Evolutionary conservation across 1,139 yeast species (phyloP).

Genomic region (Protomyces inouyei): DNA sequence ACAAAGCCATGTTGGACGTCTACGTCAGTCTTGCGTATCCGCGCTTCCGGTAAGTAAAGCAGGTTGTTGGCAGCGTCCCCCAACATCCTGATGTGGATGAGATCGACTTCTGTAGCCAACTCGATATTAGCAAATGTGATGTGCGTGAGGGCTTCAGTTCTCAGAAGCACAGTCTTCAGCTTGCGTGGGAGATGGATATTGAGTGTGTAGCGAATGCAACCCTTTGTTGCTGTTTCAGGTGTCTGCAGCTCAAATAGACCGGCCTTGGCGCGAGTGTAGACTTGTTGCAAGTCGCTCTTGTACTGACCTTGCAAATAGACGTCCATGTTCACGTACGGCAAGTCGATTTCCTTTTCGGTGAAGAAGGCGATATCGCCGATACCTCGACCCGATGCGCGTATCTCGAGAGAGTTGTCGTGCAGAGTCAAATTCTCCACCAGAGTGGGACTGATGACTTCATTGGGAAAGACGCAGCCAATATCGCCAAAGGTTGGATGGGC

Average conservation of each 20-base stretch:
- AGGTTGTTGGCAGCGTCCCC: slow-evolving; percentile 6
- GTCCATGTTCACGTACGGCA: slow-evolving; percentile 17
- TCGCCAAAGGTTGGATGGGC: not conserved
- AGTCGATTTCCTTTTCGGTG: slow-evolving; percentile 8
- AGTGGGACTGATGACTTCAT: slow-evolving; percentile 6
- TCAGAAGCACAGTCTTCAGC: not conserved
- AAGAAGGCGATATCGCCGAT: slow-evolving; percentile 12
- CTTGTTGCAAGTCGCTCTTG: slow-evolving; percentile 5
- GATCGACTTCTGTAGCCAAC: not conserved
- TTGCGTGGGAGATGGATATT: slow-evolving; percentile 5
- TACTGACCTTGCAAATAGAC: slow-evolving; percentile 10
- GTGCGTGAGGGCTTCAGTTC: slow-evolving; percentile 16
- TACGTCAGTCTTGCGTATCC: not conserved
- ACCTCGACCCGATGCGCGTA: slow-evolving; percentile 11
- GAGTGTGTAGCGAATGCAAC: slow-evolving; percentile 15
- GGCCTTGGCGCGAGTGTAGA: slow-evolving; percentile 18
- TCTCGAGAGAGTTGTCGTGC: slow-evolving; percentile 1
- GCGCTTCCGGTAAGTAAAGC: slow-evolving; percentile 8
- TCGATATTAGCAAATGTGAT: slow-evolving; percentile 8
- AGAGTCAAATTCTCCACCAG: slow-evolving; percentile 17
- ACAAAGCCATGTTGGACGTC: slow-evolving; percentile 1
- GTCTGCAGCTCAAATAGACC: slow-evolving; percentile 21
- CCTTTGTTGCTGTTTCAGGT: slow-evolving; percentile 9
- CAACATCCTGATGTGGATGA: not conserved
- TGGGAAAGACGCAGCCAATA: slow-evolving; percentile 19